Evolutionary conservation across 345 rosid species (phyloP).

Genomic region (Eucalyptus globulus): DNA sequence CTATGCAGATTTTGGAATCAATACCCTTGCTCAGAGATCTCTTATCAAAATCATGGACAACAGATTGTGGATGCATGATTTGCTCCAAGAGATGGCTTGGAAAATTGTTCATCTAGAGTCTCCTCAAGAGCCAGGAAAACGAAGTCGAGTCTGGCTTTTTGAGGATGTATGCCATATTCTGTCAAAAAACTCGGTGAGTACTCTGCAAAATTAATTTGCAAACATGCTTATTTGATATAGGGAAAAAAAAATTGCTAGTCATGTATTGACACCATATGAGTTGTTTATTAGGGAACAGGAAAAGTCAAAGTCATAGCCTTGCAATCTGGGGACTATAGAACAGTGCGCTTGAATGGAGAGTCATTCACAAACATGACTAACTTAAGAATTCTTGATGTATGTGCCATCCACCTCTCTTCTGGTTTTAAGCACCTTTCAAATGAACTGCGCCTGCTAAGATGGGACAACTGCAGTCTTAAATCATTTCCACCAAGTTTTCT

Average conservation of each 20-base stretch:
- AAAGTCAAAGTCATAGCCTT: background rate
- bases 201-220: background rate
- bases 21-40: fast-evolving
- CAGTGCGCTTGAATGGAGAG: background rate
- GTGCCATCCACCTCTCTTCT: background rate
- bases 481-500: background rate
- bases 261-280: background rate
- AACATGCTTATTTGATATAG: background rate
- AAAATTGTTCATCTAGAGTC: background rate
- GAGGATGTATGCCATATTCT: background rate
- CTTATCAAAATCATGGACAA: background rate
- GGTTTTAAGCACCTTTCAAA: background rate
- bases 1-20: background rate
- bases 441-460: background rate
- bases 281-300: background rate
- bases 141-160: background rate
- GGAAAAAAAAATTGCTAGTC: background rate
- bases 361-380: background rate
- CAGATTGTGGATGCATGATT: background rate
- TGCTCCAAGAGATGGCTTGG: background rate
- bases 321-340: background rate
- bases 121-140: background rate
- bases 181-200: background rate
- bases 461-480: background rate
- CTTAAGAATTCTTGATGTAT: background rate